Conservation (phyloP, 2,329 filamentous ascomycete species). For the Sporothrix sp. region DNA sequence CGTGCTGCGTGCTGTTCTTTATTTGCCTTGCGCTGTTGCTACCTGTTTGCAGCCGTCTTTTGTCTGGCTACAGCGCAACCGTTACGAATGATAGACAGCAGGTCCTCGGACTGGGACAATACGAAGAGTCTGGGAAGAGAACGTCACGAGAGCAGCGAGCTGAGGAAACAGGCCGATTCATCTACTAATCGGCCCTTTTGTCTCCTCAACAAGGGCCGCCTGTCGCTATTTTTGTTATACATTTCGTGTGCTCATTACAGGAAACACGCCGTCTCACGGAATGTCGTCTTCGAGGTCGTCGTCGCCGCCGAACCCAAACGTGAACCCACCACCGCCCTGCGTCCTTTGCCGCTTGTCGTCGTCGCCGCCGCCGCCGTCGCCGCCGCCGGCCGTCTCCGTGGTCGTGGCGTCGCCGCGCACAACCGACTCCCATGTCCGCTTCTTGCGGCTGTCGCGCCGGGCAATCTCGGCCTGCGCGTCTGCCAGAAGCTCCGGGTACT, state of each 20-base stretch:
- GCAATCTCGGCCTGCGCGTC: constrained; percentile 52
- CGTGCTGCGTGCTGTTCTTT: too few species aligned
- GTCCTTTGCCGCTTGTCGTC: constrained; percentile 25
- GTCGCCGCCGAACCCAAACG: constrained; percentile 43
- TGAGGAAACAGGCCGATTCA: too few species aligned
- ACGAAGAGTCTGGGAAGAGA: too few species aligned
- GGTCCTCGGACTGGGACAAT: too few species aligned
- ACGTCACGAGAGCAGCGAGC: too few species aligned
- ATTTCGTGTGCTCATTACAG: constrained; percentile 1
- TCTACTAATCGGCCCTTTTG: too few species aligned
- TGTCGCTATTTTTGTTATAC: too few species aligned
- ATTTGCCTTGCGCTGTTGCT: too few species aligned
- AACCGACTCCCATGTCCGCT: constrained; percentile 78
- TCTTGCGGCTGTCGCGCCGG: constrained; percentile 52
- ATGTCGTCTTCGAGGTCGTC: constrained; percentile 31
- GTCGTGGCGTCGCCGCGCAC: constrained; percentile 40
- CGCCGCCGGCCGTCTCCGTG: constrained; percentile 17
- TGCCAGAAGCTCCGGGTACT: constrained; percentile 57
- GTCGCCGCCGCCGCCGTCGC: constrained; percentile 9
- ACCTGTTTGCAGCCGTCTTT: too few species aligned
- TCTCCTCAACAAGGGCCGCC: too few species aligned
- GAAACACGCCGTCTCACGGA: constrained; percentile 18
- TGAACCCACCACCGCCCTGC: constrained; percentile 38
- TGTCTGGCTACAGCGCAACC: too few species aligned
- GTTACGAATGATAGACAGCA: too few species aligned